Evolutionary conservation across 352 stramenopile species (phyloP).

Genomic region (Globisporangium splendens): DNA sequence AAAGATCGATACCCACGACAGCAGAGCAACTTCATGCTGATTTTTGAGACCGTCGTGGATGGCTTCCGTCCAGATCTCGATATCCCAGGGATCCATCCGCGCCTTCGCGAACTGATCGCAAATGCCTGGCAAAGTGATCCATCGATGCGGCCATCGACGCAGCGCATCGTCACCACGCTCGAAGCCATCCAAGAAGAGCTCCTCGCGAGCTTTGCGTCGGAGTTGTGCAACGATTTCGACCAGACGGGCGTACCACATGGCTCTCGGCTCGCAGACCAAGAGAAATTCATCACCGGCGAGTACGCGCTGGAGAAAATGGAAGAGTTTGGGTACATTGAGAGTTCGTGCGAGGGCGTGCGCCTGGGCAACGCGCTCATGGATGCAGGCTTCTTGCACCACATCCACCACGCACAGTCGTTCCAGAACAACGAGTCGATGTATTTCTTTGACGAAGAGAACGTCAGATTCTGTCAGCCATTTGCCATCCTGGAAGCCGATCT

Average conservation of each 20-base stretch:
- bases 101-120: conserved; percentile 37
- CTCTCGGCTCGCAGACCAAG: too few relatives aligned
- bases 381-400: conserved; percentile 48
- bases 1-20: conserved; percentile 29
- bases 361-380: conserved; percentile 59
- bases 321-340: conserved; percentile 35
- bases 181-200: conserved; percentile 43
- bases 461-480: conserved; percentile 33
- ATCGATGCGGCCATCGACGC: conserved; percentile 30
- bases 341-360: conserved; percentile 30
- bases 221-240: too few relatives aligned
- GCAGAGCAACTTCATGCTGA: conserved; percentile 26
- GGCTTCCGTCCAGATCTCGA: conserved; percentile 29
- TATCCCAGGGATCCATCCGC: conserved; percentile 18
- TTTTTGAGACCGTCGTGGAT: conserved; percentile 49
- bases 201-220: too few relatives aligned
- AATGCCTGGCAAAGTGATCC: conserved; percentile 37
- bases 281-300: background rate
- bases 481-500: conserved; percentile 29
- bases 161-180: conserved; percentile 33
- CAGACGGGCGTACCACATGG: too few relatives aligned
- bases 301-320: conserved; percentile 31
- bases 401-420: conserved; percentile 31
- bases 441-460: conserved; percentile 41
- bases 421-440: conserved; percentile 26